Evolutionary conservation across 768 basidiomycete species (phyloP), one percentile per base, ranked within the genome.

Genomic region (Antrodiella citrinella): DNA sequence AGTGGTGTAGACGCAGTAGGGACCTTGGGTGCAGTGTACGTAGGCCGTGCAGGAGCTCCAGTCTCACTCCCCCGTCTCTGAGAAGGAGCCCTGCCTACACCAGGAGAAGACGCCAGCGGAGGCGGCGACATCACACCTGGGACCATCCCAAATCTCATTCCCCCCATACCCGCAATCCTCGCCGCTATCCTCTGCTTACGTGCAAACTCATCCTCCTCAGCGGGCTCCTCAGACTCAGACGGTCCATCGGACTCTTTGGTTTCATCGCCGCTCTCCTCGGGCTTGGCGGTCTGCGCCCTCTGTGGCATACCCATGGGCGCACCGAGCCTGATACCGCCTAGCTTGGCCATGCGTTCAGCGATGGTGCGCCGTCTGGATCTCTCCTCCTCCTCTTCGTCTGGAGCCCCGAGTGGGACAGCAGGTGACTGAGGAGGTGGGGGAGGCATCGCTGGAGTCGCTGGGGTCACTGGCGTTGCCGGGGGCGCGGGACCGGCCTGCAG

Each of bases 311-410:
- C 71, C 1, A 81, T 78, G 13, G 84, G 84, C 41, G 76, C 81
- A 1, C 90, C 90, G 55, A 93, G 86, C 54, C 77, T 80, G 61
- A 95, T 83, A 2, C 88, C 90, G 13, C 93, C 91, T 0, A 96
- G 72, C 59, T 82, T 90, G 1, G 92, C 92, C 92, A 96, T 94
- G n/a, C 93, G 77, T 51, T 95, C 91, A 1, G 92, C 91, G 30
- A 96, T 88, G 1, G 86, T 86, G 24, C 73, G 74, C 20, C 82
- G 76, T 44, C 83, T 73, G 2, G 65, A 55, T 10, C 64, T 60
- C 19, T 72, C 74, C 7, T 64, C 67, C 20, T 78, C 74, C 50
- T 77, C 78, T 1, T 69, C 69, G 46, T 52, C 51, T 20, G 45
- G 26, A 10, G 25, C 51, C 13, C 30, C 12, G 10, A 24, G 4